Evolutionary conservation across 108 stramenopile species (phyloP), one percentile per base, ranked within the genome.

Genomic region (Aurantiochytrium sp.): DNA sequence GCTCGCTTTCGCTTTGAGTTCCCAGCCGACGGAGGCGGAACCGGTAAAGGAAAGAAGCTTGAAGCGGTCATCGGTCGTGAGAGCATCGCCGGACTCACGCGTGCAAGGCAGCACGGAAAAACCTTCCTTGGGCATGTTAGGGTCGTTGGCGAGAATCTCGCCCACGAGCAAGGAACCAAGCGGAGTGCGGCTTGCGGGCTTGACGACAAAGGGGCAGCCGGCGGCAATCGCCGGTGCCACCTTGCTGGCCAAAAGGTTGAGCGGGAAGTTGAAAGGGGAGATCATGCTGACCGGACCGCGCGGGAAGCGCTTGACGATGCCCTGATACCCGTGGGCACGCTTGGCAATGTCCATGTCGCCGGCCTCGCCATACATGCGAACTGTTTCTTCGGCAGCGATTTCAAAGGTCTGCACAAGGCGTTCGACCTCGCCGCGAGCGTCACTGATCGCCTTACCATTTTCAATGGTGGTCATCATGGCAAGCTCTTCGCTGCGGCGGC

Each of bases 191-290:
- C 58, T 59, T 1, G 91, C 91, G 18, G 91, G 91, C 60, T 91
- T 91, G 21, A 91, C 29, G 28, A 91, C 88, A 53, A 91, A 88
- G 18, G 90, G 90, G 88, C 90, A 90, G 12, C 91, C 91, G 1
- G 91, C 91, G 4, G 91, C 91, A 58, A 91, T 88, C 21, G 91
- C 91, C 44, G 91, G 91, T 57, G 91, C 91, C 2, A 91, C 60
- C 64, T 91, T 91, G 90, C 57, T 58, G n/a, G 89, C 91, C 19
- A 89, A 72, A 55, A 90, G 58, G 23, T 88, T 88, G n/a, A 91
- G 69, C 28, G 91, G 91, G 88, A 87, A 90, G 51, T 91, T 89
- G 58, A 55, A 89, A 5, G 89, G 89, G n/a, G 87, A 44, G 44
- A 91, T 83, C 43, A 90, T 42, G n/a, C 42, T 42, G 69, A 88